These are phyloP conservation scores for Fusarium circinatum DNA, from an alignment of 2,329 filamentous ascomycete species.

Conservation along the genomic window DNA sequence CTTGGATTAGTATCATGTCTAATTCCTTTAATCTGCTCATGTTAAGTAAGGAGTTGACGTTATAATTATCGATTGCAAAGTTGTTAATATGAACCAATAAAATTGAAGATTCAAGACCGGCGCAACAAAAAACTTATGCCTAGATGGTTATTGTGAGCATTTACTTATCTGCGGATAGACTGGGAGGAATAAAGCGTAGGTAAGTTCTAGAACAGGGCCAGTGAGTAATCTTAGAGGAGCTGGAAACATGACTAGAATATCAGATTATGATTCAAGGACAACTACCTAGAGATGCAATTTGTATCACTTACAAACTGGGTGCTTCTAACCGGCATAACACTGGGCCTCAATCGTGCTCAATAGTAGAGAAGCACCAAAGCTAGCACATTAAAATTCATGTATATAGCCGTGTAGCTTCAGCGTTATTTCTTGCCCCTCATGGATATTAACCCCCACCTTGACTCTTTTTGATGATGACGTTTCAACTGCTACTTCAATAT, in stretches of 20 bases:
- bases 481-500: slow-evolving; percentile 8
- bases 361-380: background rate
- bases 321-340: background rate
- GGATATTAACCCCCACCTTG: slow-evolving; percentile 27
- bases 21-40: background rate
- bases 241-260: background rate
- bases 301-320: background rate
- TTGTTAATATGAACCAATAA: background rate
- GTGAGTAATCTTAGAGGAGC: background rate
- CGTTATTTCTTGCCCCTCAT: slow-evolving; percentile 24
- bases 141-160: background rate
- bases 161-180: background rate
- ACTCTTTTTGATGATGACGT: slow-evolving; percentile 19
- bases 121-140: background rate
- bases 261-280: background rate
- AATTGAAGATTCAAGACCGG: background rate
- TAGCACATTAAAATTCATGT: background rate
- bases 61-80: background rate
- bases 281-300: background rate
- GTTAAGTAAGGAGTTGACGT: background rate
- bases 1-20: background rate
- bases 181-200: background rate
- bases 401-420: background rate
- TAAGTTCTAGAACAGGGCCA: background rate
- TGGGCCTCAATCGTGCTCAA: background rate